These are phyloP conservation scores for Drechslera avenae DNA, from an alignment of 2,329 filamentous ascomycete genomes.

Conservation along the genomic window DNA sequence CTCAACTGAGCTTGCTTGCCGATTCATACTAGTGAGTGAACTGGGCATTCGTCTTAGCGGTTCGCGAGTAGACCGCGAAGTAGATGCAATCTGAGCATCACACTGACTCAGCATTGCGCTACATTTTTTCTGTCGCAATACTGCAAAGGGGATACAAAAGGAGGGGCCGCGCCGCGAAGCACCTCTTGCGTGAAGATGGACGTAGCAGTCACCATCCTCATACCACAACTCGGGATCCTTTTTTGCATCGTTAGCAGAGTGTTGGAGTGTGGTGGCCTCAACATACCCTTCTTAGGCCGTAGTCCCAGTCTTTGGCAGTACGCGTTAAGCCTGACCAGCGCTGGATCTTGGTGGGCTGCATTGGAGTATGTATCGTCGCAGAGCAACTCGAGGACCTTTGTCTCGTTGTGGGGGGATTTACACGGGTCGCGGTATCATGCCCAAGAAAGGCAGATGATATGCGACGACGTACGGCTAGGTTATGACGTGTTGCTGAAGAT, in stretches of 20 bases:
- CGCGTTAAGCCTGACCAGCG: slow-evolving; percentile 44
- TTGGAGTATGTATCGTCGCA: slow-evolving; percentile 23
- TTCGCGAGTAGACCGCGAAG: slow-evolving; percentile 9
- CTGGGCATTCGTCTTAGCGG: slow-evolving; percentile 23
- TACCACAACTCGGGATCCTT: slow-evolving; percentile 77
- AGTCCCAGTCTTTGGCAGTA: slow-evolving; percentile 50
- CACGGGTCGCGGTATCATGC: background rate
- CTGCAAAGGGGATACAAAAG: slow-evolving; percentile 67
- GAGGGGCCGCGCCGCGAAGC: slow-evolving; percentile 69
- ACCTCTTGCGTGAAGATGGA: slow-evolving; percentile 71
- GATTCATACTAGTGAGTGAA: slow-evolving; percentile 50
- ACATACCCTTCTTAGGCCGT: slow-evolving; percentile 51
- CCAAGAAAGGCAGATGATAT: slow-evolving; percentile 1
- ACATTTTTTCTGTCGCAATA: slow-evolving; percentile 64
- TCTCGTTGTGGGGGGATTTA: background rate
- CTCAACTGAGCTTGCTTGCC: slow-evolving; percentile 51
- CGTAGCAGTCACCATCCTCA: slow-evolving; percentile 68
- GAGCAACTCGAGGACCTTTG: slow-evolving; percentile 28
- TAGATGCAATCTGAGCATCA: slow-evolving; percentile 41
- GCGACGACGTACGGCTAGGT: slow-evolving; percentile 6
- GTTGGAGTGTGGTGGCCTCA: background rate
- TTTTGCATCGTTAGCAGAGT: slow-evolving; percentile 41
- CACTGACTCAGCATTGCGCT: slow-evolving; percentile 62
- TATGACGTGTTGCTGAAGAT: slow-evolving; percentile 11
- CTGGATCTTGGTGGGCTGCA: slow-evolving; percentile 34